phyloP scores from a whole-genome alignment of 164 flowering plant genomes.

The Nymphaea colorata region DNA sequence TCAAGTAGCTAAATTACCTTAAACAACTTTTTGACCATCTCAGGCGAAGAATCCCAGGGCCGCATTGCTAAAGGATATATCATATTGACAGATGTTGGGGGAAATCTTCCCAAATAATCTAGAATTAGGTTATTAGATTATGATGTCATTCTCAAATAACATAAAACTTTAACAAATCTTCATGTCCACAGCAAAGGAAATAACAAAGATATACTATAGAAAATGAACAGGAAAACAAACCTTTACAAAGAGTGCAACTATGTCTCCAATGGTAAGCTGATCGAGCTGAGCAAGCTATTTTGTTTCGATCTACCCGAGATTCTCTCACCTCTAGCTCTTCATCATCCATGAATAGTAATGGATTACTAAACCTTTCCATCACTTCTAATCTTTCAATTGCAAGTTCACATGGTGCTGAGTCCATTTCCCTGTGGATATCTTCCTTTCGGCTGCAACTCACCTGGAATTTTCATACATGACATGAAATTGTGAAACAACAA shows the following conservation, averaged over 20 bases:
- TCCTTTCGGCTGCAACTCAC: slow-evolving; percentile 16
- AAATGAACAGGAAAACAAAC: slow-evolving; percentile 18
- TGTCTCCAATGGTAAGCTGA: slow-evolving; percentile 29
- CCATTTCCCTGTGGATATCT: slow-evolving; percentile 18
- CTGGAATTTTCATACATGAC: slow-evolving; percentile 19
- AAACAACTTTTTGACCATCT: slow-evolving; percentile 70
- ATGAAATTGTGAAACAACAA: background rate
- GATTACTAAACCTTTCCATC: slow-evolving; percentile 21
- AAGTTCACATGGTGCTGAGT: slow-evolving; percentile 50
- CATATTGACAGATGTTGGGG: slow-evolving; percentile 79
- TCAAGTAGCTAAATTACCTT: slow-evolving; percentile 41
- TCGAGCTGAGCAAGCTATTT: slow-evolving; percentile 55
- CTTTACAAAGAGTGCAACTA: slow-evolving; percentile 87
- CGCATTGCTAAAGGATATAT: slow-evolving; percentile 56
- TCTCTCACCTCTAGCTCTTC: slow-evolving; percentile 89
- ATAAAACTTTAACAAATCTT: too few relatives aligned
- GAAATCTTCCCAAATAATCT: slow-evolving; percentile 84
- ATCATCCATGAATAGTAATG: slow-evolving; percentile 51
- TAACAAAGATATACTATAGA: background rate
- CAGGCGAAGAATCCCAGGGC: slow-evolving; percentile 81
- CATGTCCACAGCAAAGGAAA: slow-evolving; percentile 4
- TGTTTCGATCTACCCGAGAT: slow-evolving; percentile 54
- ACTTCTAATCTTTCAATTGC: slow-evolving; percentile 29
- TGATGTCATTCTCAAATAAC: too few relatives aligned
- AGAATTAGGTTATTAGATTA: slow-evolving; percentile 2